These are phyloP conservation scores for Raffaelea arxii DNA, from an alignment of 2,329 filamentous ascomycete genomes.

Conservation along the genomic window DNA sequence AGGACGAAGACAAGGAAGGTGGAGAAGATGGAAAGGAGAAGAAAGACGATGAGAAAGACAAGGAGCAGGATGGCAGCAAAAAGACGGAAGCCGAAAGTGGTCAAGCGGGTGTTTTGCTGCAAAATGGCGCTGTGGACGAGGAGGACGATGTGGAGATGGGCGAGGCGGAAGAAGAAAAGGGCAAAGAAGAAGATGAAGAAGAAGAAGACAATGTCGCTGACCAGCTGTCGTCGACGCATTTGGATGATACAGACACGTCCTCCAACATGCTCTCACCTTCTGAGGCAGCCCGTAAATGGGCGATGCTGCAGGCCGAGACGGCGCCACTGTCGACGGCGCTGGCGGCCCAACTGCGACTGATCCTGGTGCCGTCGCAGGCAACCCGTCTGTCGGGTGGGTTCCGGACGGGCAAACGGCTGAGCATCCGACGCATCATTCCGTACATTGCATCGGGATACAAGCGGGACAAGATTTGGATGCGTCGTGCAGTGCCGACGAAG, in stretches of 20 bases:
- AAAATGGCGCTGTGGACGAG: constrained; percentile 40
- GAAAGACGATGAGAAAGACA: constrained; percentile 24
- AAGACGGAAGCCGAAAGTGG: constrained; percentile 39
- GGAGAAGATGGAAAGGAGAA: constrained; percentile 4
- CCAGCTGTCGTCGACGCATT: constrained; percentile 60
- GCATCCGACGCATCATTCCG: constrained; percentile 98
- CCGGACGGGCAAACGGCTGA: constrained; percentile 94
- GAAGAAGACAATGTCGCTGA: constrained; percentile 43
- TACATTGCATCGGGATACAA: constrained; percentile 98
- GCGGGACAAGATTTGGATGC: constrained; percentile 99
- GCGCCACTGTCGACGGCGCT: constrained; percentile 79
- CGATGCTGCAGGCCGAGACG: constrained; percentile 72
- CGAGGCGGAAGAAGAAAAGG: constrained; percentile 4
- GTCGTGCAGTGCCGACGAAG: constrained; percentile 81
- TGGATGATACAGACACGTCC: constrained; percentile 32
- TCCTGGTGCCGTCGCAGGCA: constrained; percentile 85
- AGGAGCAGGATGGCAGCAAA: constrained; percentile 28
- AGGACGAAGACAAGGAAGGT: constrained; percentile 27
- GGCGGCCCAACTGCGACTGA: constrained; percentile 89
- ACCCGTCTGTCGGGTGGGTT: constrained; percentile 96
- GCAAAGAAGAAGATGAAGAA: constrained; percentile 14
- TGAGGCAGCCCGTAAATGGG: constrained; percentile 68
- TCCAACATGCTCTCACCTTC: constrained; percentile 37
- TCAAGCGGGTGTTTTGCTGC: constrained; percentile 50
- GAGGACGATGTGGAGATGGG: background rate